Conservation (phyloP, 495 filamentous ascomycete species). For the Daldinia loculata region DNA sequence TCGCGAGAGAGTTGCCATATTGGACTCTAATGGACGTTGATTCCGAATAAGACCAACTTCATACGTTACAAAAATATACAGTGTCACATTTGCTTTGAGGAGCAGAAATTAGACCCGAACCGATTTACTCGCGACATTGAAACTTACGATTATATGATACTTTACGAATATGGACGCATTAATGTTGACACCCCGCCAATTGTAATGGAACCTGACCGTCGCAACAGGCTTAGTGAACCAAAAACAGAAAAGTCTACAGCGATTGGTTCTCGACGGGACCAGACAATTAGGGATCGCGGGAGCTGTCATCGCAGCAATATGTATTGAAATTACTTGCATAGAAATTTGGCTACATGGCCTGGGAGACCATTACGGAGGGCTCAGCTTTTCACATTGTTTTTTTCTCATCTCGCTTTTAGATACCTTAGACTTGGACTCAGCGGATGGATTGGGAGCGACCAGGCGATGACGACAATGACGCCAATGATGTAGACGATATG, state of each 20-base stretch:
- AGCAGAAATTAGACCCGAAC: constrained; percentile 12
- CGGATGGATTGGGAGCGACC: constrained; percentile 14
- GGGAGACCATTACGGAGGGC: constrained; percentile 26
- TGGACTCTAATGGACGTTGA: constrained; percentile 60
- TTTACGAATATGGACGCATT: constrained; percentile 17
- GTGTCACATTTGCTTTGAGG: constrained; percentile 8
- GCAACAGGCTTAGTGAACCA: constrained; percentile 14
- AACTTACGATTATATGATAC: constrained; percentile 36
- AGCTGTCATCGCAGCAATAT: constrained; percentile 18
- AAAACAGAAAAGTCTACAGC: background rate
- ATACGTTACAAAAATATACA: constrained; percentile 34
- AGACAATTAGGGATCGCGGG: constrained; percentile 13
- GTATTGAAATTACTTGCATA: constrained; percentile 42
- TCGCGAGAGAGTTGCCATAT: constrained; percentile 59
- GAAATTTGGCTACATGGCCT: constrained; percentile 43
- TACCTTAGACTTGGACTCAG: constrained; percentile 48
- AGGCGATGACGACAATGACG: constrained; percentile 39
- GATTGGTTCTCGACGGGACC: constrained; percentile 11
- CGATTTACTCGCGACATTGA: constrained; percentile 5
- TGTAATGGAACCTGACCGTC: constrained; percentile 10
- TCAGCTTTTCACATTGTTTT: constrained; percentile 17
- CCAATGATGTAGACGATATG: constrained; percentile 35
- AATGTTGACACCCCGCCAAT: constrained; percentile 8
- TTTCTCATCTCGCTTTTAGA: constrained; percentile 44
- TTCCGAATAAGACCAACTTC: constrained; percentile 47